Evolutionary conservation across 345 rosid genomes (phyloP).

Genomic region (Aquilaria yunnanensis): DNA sequence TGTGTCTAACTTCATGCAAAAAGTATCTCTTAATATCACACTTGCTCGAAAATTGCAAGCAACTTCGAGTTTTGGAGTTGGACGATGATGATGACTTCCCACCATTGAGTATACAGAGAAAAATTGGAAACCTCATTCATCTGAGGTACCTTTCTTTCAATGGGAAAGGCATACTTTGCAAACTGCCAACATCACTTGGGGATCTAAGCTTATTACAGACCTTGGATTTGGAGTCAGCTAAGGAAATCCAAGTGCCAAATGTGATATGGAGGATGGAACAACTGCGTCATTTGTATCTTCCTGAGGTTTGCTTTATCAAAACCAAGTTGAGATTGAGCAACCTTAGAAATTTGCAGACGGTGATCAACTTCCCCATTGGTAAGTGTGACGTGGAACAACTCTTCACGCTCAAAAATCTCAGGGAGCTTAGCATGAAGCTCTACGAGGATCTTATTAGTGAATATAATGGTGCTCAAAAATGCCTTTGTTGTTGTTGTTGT

Average conservation of each 20-base stretch:
- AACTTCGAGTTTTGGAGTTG: constrained; percentile 28
- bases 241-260: not conserved
- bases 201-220: constrained; percentile 3
- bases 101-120: constrained; percentile 11
- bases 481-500: not conserved
- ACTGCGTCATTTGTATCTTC: constrained; percentile 8
- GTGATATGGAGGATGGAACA: constrained; percentile 9
- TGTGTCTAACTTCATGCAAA: no score
- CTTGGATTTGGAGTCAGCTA: constrained; percentile 11
- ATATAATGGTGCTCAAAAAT: not conserved
- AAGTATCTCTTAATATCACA: constrained; percentile 2
- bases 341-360: not conserved
- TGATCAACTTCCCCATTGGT: not conserved
- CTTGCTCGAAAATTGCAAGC: constrained; percentile 1
- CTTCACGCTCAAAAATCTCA: not conserved
- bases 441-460: not conserved
- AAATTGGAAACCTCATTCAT: constrained; percentile 28
- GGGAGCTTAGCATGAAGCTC: not conserved
- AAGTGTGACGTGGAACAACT: not conserved
- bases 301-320: not conserved
- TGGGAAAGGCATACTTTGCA: not conserved
- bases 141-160: constrained; percentile 21
- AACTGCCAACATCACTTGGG: constrained; percentile 15
- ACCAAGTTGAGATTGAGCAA: not conserved
- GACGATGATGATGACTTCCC: not conserved